Evolutionary conservation across 2,329 filamentous ascomycete species (phyloP).

Genomic region (Neocucurbitaria cava): DNA sequence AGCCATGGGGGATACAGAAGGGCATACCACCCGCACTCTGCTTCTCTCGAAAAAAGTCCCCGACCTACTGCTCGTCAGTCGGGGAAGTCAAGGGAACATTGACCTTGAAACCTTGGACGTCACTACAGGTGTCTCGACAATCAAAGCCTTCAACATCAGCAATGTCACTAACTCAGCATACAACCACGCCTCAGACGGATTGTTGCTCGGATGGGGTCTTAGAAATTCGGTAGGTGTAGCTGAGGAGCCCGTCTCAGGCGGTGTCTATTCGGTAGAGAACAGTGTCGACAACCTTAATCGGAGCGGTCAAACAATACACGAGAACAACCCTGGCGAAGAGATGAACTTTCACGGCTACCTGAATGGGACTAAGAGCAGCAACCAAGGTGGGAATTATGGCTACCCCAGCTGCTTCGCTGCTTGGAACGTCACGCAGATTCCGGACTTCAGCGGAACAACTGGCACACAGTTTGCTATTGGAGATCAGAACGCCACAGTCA

Average conservation of each 20-base stretch:
- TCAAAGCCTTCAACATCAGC: constrained; percentile 67
- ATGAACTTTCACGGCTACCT: constrained; percentile 74
- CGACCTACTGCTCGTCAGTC: constrained; percentile 68
- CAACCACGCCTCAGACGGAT: constrained; percentile 59
- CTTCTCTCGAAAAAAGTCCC: constrained; percentile 64
- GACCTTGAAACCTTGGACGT: constrained; percentile 62
- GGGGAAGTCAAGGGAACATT: constrained; percentile 69
- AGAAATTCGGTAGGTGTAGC: constrained; percentile 75
- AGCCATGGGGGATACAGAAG: constrained; percentile 64
- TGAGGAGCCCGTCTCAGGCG: constrained; percentile 63
- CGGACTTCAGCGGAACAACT: constrained; percentile 52
- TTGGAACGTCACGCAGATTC: constrained; percentile 65
- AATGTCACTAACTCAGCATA: constrained; percentile 51
- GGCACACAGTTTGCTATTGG: constrained; percentile 61
- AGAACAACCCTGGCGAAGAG: constrained; percentile 76
- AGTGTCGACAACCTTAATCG: constrained; percentile 70
- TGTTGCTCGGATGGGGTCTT: constrained; percentile 70
- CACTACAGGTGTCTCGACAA: constrained; percentile 67
- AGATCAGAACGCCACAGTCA: constrained; percentile 53
- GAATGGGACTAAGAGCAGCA: constrained; percentile 53
- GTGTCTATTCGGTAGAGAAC: constrained; percentile 70
- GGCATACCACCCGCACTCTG: constrained; percentile 72
- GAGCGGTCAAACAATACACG: constrained; percentile 66
- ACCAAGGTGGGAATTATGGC: constrained; percentile 67
- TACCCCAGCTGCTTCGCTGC: constrained; percentile 74